Conservation (phyloP, 2,329 filamentous ascomycete species). For the Rachicladosporium sp. region DNA sequence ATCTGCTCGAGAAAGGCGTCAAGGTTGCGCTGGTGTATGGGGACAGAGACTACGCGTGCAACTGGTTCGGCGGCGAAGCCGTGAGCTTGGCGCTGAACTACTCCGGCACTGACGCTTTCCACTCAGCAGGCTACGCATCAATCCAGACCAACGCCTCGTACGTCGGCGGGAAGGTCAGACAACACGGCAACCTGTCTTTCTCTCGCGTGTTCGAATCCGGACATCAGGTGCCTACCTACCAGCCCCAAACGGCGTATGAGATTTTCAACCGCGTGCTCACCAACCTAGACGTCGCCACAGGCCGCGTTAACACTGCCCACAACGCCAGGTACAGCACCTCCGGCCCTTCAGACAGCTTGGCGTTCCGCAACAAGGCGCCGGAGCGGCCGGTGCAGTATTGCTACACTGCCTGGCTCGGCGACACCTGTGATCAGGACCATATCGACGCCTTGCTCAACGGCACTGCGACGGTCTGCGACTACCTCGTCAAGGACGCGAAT, state of each 20-base stretch:
- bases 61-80: conserved; percentile 25
- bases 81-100: conserved; percentile 32
- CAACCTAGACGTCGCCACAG: conserved; percentile 25
- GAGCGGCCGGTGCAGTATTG: conserved; percentile 8
- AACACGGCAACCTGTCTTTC: conserved; percentile 31
- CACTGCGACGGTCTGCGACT: conserved; percentile 8
- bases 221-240: conserved; percentile 30
- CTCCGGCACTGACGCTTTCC: conserved; percentile 31
- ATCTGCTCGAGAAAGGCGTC: conserved; percentile 30
- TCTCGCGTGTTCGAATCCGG: conserved; percentile 39
- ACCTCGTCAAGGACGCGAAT: conserved; percentile 11
- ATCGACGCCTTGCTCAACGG: conserved; percentile 8
- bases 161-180: conserved; percentile 19
- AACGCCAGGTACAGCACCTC: conserved; percentile 1
- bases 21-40: conserved; percentile 60
- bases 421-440: conserved; percentile 11
- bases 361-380: conserved; percentile 6
- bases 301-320: conserved; percentile 10
- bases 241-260: conserved; percentile 26
- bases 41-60: conserved; percentile 45
- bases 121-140: conserved; percentile 35
- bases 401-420: conserved; percentile 6
- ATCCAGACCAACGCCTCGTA: conserved; percentile 12
- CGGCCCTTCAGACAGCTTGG: conserved; percentile 5
- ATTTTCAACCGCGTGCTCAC: conserved; percentile 26